Evolutionary conservation across 1,284 basidiomycete species (phyloP).

Genomic region (Heliocybe sulcata): DNA sequence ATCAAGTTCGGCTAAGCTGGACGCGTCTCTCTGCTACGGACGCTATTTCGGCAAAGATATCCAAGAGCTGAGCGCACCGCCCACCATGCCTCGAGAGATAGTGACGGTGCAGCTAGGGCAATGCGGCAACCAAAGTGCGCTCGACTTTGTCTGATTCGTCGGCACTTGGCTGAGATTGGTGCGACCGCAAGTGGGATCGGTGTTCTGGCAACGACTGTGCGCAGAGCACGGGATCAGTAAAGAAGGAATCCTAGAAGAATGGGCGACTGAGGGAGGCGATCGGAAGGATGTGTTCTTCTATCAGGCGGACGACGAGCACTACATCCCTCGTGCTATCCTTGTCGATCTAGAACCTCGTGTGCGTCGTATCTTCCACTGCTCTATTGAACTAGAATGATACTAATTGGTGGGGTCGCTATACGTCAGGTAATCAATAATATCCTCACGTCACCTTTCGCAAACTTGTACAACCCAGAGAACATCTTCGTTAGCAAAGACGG

Average conservation of each 20-base stretch:
- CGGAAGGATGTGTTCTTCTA: conserved; percentile 99
- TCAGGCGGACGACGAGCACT: conserved; percentile 99
- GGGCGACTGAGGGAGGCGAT: conserved; percentile 91
- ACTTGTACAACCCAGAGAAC: conserved; percentile 97
- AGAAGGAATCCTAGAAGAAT: conserved; percentile 90
- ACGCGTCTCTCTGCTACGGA: too few relatives aligned
- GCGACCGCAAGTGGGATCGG: conserved; percentile 69
- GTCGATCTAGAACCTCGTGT: conserved; percentile 98
- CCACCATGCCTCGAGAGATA: conserved; percentile 76
- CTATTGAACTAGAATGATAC: background rate
- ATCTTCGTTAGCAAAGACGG: conserved; percentile 94
- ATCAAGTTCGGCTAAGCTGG: too few relatives aligned
- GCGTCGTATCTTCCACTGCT: conserved; percentile 19
- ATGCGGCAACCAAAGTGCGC: conserved; percentile 92
- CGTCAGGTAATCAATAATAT: conserved; percentile 93
- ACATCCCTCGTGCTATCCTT: conserved; percentile 94
- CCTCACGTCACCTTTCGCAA: conserved; percentile 84
- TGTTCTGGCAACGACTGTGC: conserved; percentile 94
- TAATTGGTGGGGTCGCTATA: conserved; percentile 4
- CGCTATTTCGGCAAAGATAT: background rate
- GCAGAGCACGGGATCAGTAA: conserved; percentile 94
- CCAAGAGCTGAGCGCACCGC: background rate
- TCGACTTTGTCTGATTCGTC: conserved; percentile 8
- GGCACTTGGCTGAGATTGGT: conserved; percentile 13
- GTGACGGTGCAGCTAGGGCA: conserved; percentile 89